Conservation (phyloP, 2,329 filamentous ascomycete genomes). For the Boeremia exigua region DNA sequence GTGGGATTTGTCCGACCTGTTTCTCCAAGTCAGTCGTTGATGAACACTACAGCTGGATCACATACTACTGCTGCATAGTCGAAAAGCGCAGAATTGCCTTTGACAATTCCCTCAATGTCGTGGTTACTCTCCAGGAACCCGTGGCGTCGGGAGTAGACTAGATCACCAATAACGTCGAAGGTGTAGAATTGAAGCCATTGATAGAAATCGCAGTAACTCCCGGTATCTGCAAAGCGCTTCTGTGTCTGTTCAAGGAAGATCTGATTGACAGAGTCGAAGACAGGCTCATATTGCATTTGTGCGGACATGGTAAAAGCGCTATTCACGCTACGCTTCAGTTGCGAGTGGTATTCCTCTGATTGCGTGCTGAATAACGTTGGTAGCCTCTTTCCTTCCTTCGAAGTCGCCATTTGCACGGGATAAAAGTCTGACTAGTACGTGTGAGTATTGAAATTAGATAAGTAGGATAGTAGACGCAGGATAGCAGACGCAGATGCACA, state of each 20-base stretch:
- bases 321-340: not conserved
- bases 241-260: not conserved
- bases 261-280: not conserved
- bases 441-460: too few relatives aligned
- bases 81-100: not conserved
- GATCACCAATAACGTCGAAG: not conserved
- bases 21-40: not conserved
- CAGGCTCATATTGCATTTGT: not conserved
- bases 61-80: not conserved
- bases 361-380: not conserved
- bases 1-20: not conserved
- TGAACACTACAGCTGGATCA: not conserved
- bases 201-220: not conserved
- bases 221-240: not conserved
- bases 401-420: not conserved
- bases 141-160: not conserved
- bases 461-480: too few relatives aligned
- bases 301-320: not conserved
- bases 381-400: not conserved
- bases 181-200: not conserved
- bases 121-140: not conserved
- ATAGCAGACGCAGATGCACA: not conserved
- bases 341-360: not conserved
- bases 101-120: not conserved
- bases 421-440: not conserved